Evolutionary conservation across 139 green algal species (phyloP).

Genomic region (Tetradesmus lagerheimii): DNA sequence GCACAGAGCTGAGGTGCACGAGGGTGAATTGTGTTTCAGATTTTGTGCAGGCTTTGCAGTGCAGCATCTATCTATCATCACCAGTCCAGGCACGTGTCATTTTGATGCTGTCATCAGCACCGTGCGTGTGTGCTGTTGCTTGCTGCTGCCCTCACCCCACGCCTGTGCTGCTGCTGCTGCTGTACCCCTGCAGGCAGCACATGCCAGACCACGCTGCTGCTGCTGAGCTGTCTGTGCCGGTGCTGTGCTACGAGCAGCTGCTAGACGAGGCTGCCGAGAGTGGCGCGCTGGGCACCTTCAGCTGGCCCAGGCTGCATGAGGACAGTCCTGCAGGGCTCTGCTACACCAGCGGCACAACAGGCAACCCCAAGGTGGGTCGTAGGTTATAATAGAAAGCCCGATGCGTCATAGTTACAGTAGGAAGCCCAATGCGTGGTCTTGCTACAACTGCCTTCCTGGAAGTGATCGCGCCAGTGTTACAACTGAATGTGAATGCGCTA

Average conservation of each 20-base stretch:
- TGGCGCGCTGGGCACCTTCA: conserved; percentile 46
- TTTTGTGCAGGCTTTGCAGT: no score
- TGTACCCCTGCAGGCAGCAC: conserved; percentile 56
- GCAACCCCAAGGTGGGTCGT: conserved; percentile 65
- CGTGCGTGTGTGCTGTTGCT: neutral
- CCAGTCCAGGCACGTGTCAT: no score
- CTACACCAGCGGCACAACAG: conserved; percentile 83
- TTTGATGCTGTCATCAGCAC: no score
- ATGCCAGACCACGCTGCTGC: conserved; percentile 56
- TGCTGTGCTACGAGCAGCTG: conserved; percentile 83
- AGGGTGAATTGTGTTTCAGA: no score
- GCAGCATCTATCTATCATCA: neutral
- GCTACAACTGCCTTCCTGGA: no score
- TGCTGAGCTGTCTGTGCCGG: conserved; percentile 4
- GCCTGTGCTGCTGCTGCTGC: neutral
- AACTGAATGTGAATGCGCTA: no score
- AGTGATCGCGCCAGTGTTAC: no score
- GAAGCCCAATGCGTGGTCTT: no score
- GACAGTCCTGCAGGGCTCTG: conserved; percentile 79
- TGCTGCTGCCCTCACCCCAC: neutral
- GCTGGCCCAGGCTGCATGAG: conserved; percentile 69
- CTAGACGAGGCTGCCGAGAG: conserved; percentile 54
- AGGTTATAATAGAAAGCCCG: no score
- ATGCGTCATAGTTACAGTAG: no score
- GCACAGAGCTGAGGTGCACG: no score